Evolutionary conservation across 2,329 filamentous ascomycete species (phyloP).

Genomic region (Fusarium liriodendri): DNA sequence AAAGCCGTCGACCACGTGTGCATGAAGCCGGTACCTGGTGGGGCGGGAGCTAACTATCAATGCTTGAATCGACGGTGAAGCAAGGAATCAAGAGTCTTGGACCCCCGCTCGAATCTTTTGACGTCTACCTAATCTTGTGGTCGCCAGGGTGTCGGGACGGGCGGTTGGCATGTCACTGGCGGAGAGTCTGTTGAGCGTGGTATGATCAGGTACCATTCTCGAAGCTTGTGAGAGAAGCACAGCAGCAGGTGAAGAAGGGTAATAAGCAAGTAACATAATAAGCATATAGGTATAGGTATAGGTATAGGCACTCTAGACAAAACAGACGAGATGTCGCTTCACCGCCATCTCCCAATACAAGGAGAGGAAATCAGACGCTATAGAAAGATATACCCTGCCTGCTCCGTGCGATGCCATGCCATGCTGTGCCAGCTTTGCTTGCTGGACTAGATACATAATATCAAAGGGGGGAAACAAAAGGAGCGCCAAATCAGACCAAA

Average conservation of each 20-base stretch:
- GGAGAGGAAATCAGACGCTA: slow-evolving; percentile 9
- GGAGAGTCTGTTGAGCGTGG: background rate
- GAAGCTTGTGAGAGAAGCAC: background rate
- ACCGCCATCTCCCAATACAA: background rate
- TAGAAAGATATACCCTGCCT: slow-evolving; percentile 22
- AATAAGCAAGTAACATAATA: background rate
- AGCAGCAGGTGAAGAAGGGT: background rate
- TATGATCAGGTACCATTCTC: background rate
- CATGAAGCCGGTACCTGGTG: slow-evolving; percentile 6
- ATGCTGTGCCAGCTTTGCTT: slow-evolving; percentile 24
- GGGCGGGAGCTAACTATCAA: background rate
- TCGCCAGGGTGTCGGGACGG: slow-evolving; percentile 7
- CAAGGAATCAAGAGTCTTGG: background rate
- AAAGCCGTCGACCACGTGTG: slow-evolving; percentile 1
- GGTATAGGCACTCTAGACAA: background rate
- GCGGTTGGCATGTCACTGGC: background rate
- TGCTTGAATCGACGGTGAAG: background rate
- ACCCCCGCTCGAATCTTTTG: background rate
- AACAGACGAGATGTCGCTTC: background rate
- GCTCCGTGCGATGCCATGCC: slow-evolving; percentile 36
- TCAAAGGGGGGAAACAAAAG: background rate
- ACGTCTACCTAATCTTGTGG: slow-evolving; percentile 4
- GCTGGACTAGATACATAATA: slow-evolving; percentile 19
- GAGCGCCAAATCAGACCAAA: background rate
- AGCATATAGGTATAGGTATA: slow-evolving; percentile 17